Base-by-base conservation (phyloP, 1,284 basidiomycete genomes). In the Melanopsichium pennsylvanicum region DNA sequence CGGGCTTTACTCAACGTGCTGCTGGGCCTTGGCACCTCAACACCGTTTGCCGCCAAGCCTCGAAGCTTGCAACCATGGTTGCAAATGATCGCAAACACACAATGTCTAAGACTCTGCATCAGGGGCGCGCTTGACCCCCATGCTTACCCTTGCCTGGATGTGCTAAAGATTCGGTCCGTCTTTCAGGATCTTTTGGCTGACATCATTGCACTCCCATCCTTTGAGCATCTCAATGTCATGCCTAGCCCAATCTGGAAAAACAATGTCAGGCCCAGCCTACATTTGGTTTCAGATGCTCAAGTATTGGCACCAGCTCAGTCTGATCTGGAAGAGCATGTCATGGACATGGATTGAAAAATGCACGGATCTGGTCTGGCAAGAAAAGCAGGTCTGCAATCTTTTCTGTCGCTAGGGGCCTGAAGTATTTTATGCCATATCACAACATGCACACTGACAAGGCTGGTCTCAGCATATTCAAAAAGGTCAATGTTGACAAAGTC, bases 141-240 rank as follows among this genome's bases (percentile, higher is more conserved):
- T 19, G 37, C 46, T 8, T 48, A 48, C 18, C 46, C 46, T 19
- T 48, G 46, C 36, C 29, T 48, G 5, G 46, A 48, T 37, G 13
- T 12, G 2, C 18, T 48, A 9, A 10, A 33, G 29, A 29, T 40
- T 15, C 37, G 46, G n/a, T 8, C 23, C 0, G 26, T 29, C 32
- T 29, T 29, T 13, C 8, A 29, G 27, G 8, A 29, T 8, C 27
- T 29, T 13, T 29, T 29, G 22, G 15, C 41, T 15, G 41, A 43
- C 11, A 27, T 21, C 29, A 21, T 21, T 19, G 10, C 11, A 27
- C 13, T 29, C 8, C 27, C 27, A 8, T 29, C 27, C 8, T 29
- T 13, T 29, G 27, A 29, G 27, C 19, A 43, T 19, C 41, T 22
- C 21, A 43, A 43, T 21, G 22, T 15, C 26, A 22, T 43, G 41